A percentile compares a stretch with the other conserved stretches of the same genome.
phyloP scores from a whole-genome alignment of 108 stramenopile species.

The Schizochytrium sp. region DNA sequence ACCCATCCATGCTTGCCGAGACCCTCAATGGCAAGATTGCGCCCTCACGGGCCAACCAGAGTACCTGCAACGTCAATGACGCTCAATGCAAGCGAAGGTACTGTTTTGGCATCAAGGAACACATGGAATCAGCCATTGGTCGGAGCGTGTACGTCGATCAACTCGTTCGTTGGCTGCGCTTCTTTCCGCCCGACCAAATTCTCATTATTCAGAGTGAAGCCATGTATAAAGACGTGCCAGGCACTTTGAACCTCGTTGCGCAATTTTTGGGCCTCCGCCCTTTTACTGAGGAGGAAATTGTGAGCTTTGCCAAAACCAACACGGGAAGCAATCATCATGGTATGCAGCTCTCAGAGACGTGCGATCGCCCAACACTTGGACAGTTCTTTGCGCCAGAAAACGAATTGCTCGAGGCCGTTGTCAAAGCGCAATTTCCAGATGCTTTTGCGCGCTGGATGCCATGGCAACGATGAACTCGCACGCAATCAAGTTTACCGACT shows the following conservation, averaged over 20 bases:
- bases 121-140: neutral
- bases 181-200: neutral
- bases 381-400: neutral
- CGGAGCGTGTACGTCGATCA: neutral
- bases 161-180: neutral
- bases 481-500: no score
- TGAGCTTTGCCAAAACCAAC: neutral
- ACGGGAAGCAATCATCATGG: neutral
- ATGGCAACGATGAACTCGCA: neutral
- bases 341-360: neutral
- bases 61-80: neutral
- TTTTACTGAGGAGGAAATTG: neutral
- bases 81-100: neutral
- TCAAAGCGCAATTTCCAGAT: neutral
- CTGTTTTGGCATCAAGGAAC: neutral
- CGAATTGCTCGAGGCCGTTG: neutral
- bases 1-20: neutral
- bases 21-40: neutral
- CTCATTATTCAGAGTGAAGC: neutral
- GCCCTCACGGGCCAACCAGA: neutral
- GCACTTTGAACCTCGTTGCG: neutral
- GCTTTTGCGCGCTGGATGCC: neutral
- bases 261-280: neutral
- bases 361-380: neutral
- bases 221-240: neutral